Evolutionary conservation across 2,329 filamentous ascomycete genomes (phyloP).

Genomic region (Zarea fungicola): DNA sequence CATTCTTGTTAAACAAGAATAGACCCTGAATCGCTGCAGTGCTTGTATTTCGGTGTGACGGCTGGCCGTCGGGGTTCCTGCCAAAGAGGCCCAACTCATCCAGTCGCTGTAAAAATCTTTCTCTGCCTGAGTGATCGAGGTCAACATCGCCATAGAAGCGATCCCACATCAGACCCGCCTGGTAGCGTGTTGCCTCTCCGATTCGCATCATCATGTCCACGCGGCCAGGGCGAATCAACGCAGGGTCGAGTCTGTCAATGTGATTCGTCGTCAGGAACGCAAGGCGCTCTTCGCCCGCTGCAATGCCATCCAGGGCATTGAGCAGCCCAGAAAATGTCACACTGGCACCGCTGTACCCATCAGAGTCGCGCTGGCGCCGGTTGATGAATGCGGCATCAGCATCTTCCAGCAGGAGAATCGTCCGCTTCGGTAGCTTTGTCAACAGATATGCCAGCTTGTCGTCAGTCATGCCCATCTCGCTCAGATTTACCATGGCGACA

Average conservation of each 20-base stretch:
- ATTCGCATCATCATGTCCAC: constrained; percentile 92
- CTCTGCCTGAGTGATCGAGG: constrained; percentile 52
- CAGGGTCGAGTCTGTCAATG: constrained; percentile 81
- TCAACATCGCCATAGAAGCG: constrained; percentile 89
- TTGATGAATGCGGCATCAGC: constrained; percentile 88
- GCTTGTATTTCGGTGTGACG: constrained; percentile 57
- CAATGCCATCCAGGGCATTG: constrained; percentile 84
- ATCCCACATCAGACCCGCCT: constrained; percentile 86
- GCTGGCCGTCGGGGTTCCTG: constrained; percentile 42
- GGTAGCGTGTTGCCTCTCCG: constrained; percentile 79
- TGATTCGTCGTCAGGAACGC: constrained; percentile 95
- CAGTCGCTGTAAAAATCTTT: constrained; percentile 66
- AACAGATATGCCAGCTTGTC: constrained; percentile 82
- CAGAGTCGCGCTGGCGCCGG: constrained; percentile 66
- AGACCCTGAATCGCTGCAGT: constrained; percentile 90
- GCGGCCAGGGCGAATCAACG: constrained; percentile 81
- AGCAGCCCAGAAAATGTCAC: constrained; percentile 92
- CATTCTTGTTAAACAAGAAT: constrained; percentile 91
- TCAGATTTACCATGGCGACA: constrained; percentile 88
- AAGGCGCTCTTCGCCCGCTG: constrained; percentile 88
- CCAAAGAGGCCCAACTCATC: constrained; percentile 66
- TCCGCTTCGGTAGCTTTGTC: constrained; percentile 77
- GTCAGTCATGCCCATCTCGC: constrained; percentile 83
- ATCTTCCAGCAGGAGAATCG: constrained; percentile 80
- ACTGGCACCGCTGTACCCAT: constrained; percentile 81